These are phyloP conservation scores for Lobosporangium transversale DNA, from an alignment of 192 early-diverging fungal species.

Conservation along the genomic window DNA sequence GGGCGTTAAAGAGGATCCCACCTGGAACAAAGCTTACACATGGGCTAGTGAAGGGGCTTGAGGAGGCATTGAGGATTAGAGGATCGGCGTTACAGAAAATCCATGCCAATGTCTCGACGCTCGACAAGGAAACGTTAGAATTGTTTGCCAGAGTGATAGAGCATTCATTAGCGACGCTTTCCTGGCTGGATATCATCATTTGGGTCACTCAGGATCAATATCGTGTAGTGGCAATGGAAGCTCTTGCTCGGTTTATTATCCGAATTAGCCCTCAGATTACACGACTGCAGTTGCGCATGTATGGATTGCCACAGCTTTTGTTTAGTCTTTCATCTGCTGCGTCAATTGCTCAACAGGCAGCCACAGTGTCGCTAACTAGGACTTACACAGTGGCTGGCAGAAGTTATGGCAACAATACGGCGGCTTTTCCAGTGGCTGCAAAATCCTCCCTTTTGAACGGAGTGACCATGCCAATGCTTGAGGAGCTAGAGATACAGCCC, in stretches of 20 bases:
- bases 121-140: conserved; percentile 5
- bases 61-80: not conserved
- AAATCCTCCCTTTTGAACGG: conserved; percentile 4
- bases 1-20: conserved; percentile 19
- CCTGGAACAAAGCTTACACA: conserved; percentile 5
- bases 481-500: conserved; percentile 11
- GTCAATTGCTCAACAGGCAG: not conserved
- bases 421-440: not conserved
- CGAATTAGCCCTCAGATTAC: conserved; percentile 14
- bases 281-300: not conserved
- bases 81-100: conserved; percentile 5
- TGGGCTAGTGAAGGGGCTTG: conserved; percentile 2
- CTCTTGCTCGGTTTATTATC: conserved; percentile 7
- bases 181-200: conserved; percentile 2
- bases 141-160: conserved; percentile 6
- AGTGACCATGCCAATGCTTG: conserved; percentile 7
- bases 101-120: conserved; percentile 14
- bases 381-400: not conserved
- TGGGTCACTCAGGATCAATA: not conserved
- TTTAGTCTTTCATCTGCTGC: not conserved
- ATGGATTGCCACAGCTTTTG: conserved; percentile 1
- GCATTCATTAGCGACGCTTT: not conserved
- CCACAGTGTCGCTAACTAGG: not conserved
- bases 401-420: not conserved
- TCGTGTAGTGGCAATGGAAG: not conserved